Evolutionary conservation across 164 flowering plant genomes (phyloP).

Genomic region (Stephania cephalantha): DNA sequence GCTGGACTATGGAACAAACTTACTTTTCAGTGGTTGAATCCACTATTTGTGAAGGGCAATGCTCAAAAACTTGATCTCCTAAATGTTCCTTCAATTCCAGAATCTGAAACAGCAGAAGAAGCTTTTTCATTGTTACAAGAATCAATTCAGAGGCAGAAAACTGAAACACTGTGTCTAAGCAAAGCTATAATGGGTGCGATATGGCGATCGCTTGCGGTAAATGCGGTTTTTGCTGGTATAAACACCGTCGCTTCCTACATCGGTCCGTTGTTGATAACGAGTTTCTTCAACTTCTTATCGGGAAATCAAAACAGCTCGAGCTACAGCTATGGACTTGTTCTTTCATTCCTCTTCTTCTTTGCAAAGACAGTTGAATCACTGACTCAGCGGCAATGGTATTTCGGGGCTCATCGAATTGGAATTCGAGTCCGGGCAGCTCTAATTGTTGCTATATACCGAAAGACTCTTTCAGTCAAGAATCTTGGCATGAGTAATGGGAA

Average conservation of each 20-base stretch:
- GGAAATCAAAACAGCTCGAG: constrained; percentile 34
- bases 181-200: constrained; percentile 38
- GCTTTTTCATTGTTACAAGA: constrained; percentile 46
- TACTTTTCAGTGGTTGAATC: constrained; percentile 70
- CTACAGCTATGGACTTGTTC: constrained; percentile 46
- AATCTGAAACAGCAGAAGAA: constrained; percentile 48
- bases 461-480: constrained; percentile 43
- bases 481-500: constrained; percentile 44
- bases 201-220: constrained; percentile 50
- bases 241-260: constrained; percentile 73
- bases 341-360: constrained; percentile 55
- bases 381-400: constrained; percentile 80
- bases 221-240: constrained; percentile 69
- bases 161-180: constrained; percentile 30
- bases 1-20: constrained; percentile 64
- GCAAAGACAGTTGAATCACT: constrained; percentile 72
- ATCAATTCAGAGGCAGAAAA: constrained; percentile 38
- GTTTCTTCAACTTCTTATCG: constrained; percentile 55
- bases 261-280: constrained; percentile 68
- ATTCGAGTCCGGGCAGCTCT: constrained; percentile 59
- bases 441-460: constrained; percentile 47
- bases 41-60: constrained; percentile 48
- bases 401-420: constrained; percentile 71
- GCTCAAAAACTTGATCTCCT: constrained; percentile 38
- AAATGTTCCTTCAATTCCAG: constrained; percentile 57